Evolutionary conservation across 371 early-diverging fungal species (phyloP).

Genomic region (Haplosporangium sp.): DNA sequence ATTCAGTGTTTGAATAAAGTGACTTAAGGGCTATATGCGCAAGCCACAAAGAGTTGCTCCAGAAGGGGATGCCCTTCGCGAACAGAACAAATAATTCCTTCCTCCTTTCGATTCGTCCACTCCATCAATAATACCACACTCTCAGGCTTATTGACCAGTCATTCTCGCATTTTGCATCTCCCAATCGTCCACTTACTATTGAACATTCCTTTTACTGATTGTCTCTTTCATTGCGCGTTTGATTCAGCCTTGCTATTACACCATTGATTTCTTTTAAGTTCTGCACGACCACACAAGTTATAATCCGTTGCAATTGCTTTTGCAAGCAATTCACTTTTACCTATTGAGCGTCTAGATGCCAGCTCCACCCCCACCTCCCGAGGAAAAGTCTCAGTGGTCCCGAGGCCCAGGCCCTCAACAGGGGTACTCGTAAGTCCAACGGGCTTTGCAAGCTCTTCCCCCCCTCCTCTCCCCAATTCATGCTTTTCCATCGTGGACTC

Average conservation of each 20-base stretch:
- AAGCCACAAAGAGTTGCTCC: constrained; percentile 14
- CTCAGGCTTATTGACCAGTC: not conserved
- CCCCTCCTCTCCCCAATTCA: not conserved
- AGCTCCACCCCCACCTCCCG: constrained; percentile 48
- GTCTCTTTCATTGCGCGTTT: constrained; percentile 3
- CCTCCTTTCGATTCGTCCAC: constrained; percentile 3
- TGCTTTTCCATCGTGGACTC: not conserved
- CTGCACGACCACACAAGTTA: not conserved
- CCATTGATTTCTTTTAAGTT: not conserved
- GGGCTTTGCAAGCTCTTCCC: not conserved
- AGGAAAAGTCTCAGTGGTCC: constrained; percentile 55
- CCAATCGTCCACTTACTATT: not conserved
- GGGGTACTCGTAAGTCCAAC: constrained; percentile 51
- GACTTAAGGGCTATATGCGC: constrained; percentile 1
- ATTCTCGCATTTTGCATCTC: not conserved
- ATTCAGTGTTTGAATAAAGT: not conserved
- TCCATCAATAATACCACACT: constrained; percentile 6
- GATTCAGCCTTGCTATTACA: not conserved
- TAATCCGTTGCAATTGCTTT: not conserved
- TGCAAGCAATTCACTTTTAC: not conserved
- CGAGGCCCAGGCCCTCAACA: constrained; percentile 49
- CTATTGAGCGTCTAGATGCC: constrained; percentile 40
- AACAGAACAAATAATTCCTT: not conserved
- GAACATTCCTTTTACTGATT: not conserved
- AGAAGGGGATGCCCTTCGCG: not conserved